Evolutionary conservation across 805 yeast genomes (phyloP).

Genomic region (Blastobotrys parvus): DNA sequence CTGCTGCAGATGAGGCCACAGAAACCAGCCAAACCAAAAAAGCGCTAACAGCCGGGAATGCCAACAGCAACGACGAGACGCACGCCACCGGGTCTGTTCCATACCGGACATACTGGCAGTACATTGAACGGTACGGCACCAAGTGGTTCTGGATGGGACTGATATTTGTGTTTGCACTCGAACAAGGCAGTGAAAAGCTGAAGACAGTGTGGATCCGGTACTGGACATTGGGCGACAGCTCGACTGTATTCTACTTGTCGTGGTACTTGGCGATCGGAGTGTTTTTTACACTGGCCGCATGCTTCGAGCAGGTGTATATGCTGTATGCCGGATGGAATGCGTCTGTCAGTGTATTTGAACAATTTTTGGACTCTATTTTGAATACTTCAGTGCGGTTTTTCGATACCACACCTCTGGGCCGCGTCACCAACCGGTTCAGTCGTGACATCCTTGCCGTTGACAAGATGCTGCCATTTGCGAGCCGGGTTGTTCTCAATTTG

Average conservation of each 20-base stretch:
- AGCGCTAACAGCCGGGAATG: slow-evolving; percentile 36
- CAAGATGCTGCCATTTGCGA: slow-evolving; percentile 78
- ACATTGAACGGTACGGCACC: slow-evolving; percentile 64
- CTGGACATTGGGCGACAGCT: neutral
- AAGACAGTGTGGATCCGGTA: slow-evolving; percentile 51
- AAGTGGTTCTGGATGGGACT: slow-evolving; percentile 42
- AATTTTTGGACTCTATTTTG: slow-evolving; percentile 56
- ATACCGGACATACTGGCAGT: slow-evolving; percentile 61
- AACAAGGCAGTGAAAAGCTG: slow-evolving; percentile 53
- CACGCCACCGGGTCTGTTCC: slow-evolving; percentile 82
- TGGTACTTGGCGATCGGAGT: neutral
- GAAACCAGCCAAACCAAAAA: slow-evolving; percentile 28
- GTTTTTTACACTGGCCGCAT: neutral
- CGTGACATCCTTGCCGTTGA: slow-evolving; percentile 92
- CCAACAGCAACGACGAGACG: slow-evolving; percentile 71
- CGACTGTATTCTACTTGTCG: neutral
- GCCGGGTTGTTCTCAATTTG: slow-evolving; percentile 63
- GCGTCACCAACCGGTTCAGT: slow-evolving; percentile 93
- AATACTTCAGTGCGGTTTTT: slow-evolving; percentile 81
- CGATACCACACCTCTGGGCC: slow-evolving; percentile 92
- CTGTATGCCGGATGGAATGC: slow-evolving; percentile 35
- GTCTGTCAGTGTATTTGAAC: slow-evolving; percentile 63
- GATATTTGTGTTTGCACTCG: slow-evolving; percentile 38
- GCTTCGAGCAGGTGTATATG: neutral
- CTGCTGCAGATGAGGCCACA: slow-evolving; percentile 19